These are phyloP conservation scores for Cokeromyces recurvatus DNA, from an alignment of 371 early-diverging fungal species.

Conservation along the genomic window DNA sequence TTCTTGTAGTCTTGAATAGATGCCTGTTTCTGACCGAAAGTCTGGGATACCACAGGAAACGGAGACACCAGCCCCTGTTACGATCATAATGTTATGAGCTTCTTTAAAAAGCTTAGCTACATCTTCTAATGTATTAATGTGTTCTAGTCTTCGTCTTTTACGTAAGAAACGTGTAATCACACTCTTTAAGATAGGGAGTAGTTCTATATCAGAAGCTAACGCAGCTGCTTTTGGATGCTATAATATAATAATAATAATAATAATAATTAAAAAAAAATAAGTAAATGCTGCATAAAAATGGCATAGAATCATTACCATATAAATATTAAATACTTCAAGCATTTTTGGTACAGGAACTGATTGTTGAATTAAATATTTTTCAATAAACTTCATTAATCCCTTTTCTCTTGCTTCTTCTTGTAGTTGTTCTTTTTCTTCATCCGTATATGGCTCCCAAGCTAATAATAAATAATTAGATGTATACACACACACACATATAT, in stretches of 20 bases:
- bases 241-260: neutral
- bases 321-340: slow-evolving; percentile 49
- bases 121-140: slow-evolving; percentile 70
- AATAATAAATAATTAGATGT: too few relatives aligned
- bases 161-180: slow-evolving; percentile 52
- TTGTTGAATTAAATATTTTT: slow-evolving; percentile 47
- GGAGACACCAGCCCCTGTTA: slow-evolving; percentile 93
- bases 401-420: slow-evolving; percentile 32
- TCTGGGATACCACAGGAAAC: slow-evolving; percentile 98
- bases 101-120: slow-evolving; percentile 62
- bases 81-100: slow-evolving; percentile 79
- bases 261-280: neutral
- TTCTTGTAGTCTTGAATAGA: slow-evolving; percentile 81
- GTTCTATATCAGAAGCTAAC: slow-evolving; percentile 34
- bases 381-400: slow-evolving; percentile 49
- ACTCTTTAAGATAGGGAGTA: slow-evolving; percentile 47
- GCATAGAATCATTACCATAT: slow-evolving; percentile 26
- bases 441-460: slow-evolving; percentile 38
- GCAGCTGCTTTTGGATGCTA: slow-evolving; percentile 37
- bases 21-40: slow-evolving; percentile 95
- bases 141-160: slow-evolving; percentile 49
- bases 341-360: slow-evolving; percentile 46
- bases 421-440: slow-evolving; percentile 30
- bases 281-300: too few relatives aligned
- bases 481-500: neutral